Percentiles rank a stretch among this genome's conserved stretches.
Conservation (phyloP, 306 rosid genomes). For the Prunus armeniaca region DNA sequence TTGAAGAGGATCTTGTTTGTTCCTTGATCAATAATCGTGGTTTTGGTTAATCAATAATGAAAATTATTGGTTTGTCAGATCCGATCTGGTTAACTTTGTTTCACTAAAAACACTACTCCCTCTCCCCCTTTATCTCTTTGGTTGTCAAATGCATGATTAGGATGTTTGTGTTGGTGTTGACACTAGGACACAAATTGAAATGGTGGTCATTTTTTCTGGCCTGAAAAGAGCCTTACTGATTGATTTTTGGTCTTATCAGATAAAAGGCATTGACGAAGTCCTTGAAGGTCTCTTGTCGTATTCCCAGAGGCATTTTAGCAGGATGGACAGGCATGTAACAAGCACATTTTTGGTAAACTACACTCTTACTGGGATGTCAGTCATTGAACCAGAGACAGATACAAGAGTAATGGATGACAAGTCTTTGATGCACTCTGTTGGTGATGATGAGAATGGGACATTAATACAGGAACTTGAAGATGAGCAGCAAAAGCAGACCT, state of each 20-base stretch:
- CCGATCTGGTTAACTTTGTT: too few relatives aligned
- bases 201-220: background rate
- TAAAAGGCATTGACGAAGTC: conserved; percentile 71
- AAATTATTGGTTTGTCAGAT: too few relatives aligned
- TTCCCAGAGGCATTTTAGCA: conserved; percentile 81
- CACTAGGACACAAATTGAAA: background rate
- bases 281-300: conserved; percentile 82
- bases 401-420: conserved; percentile 21
- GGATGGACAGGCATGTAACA: conserved; percentile 89
- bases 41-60: too few relatives aligned
- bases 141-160: background rate
- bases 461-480: conserved; percentile 18
- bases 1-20: too few relatives aligned
- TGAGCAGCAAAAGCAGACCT: conserved; percentile 28
- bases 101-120: too few relatives aligned
- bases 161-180: background rate
- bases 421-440: conserved; percentile 29
- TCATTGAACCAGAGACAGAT: conserved; percentile 68
- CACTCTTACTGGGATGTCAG: conserved; percentile 80
- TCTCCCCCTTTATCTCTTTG: too few relatives aligned
- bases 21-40: too few relatives aligned
- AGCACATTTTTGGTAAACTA: conserved; percentile 70
- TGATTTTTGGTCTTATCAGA: conserved; percentile 38
- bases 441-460: conserved; percentile 19
- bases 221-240: background rate